A percentile compares a stretch with the other conserved stretches of the same genome.
Conservation (phyloP, 2,329 filamentous ascomycete genomes). For the Dendryphion nanum region DNA sequence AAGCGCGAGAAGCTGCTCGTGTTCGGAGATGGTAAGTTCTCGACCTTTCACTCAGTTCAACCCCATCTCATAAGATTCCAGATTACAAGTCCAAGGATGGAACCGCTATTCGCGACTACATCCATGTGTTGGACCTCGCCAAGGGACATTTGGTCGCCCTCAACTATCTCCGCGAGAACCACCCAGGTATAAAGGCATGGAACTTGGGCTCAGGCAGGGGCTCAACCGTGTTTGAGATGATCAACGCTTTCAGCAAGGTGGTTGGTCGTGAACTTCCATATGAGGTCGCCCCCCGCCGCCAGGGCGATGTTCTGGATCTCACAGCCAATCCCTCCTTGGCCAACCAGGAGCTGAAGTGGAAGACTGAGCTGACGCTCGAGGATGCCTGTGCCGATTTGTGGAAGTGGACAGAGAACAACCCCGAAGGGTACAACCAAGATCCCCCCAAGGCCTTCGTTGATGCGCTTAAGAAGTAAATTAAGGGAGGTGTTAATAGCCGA, state of each 20-base stretch:
- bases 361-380: slow-evolving; percentile 85
- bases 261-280: slow-evolving; percentile 86
- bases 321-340: slow-evolving; percentile 88
- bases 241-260: slow-evolving; percentile 86
- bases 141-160: slow-evolving; percentile 84
- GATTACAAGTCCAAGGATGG: slow-evolving; percentile 90
- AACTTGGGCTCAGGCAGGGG: slow-evolving; percentile 94
- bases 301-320: slow-evolving; percentile 89
- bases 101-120: slow-evolving; percentile 96
- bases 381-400: slow-evolving; percentile 92
- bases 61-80: slow-evolving; percentile 35
- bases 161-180: slow-evolving; percentile 79
- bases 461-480: slow-evolving; percentile 35
- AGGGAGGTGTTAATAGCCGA: not conserved
- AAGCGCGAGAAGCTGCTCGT: slow-evolving; percentile 92
- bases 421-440: slow-evolving; percentile 87
- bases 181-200: slow-evolving; percentile 92
- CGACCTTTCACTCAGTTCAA: not conserved
- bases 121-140: slow-evolving; percentile 90
- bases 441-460: slow-evolving; percentile 81
- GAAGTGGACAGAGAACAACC: slow-evolving; percentile 97
- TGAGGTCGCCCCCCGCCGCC: slow-evolving; percentile 76
- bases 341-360: slow-evolving; percentile 88
- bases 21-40: slow-evolving; percentile 79
- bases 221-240: slow-evolving; percentile 95